A percentile compares a stretch with the other conserved stretches of the same genome.
phyloP scores from a whole-genome alignment of 228 moss, liverwort and hornwort species.

The Sphagnum magellanicum region DNA sequence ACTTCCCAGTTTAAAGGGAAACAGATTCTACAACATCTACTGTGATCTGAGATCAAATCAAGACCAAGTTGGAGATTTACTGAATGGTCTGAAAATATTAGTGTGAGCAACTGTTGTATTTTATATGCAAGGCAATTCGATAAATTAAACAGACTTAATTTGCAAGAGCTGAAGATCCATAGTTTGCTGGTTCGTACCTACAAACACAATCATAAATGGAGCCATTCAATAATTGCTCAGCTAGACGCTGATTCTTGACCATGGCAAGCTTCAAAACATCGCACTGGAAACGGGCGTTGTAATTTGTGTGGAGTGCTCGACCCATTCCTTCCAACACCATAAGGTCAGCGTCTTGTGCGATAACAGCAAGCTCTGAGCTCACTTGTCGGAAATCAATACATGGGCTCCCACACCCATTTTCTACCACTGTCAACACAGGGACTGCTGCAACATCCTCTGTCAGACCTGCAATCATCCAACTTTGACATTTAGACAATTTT shows the following conservation, averaged over 20 bases:
- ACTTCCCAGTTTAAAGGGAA: no score
- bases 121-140: no score
- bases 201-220: slow-evolving; percentile 89
- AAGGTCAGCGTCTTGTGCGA: slow-evolving; percentile 85
- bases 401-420: slow-evolving; percentile 95
- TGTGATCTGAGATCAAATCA: no score
- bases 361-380: slow-evolving; percentile 83
- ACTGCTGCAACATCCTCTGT: slow-evolving; percentile 39
- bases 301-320: slow-evolving; percentile 89
- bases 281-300: slow-evolving; percentile 78
- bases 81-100: no score
- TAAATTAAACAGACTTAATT: no score
- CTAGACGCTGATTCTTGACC: slow-evolving; percentile 92
- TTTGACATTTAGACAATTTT: no score
- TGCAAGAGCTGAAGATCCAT: no score
- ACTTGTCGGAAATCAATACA: slow-evolving; percentile 98
- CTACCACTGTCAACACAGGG: slow-evolving; percentile 70
- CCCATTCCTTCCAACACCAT: slow-evolving; percentile 96
- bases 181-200: slow-evolving; percentile 61
- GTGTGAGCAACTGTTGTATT: no score
- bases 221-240: slow-evolving; percentile 79
- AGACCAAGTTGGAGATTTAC: no score
- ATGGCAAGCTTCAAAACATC: slow-evolving; percentile 97
- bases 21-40: no score
- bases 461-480: slow-evolving; percentile 19